Base-by-base conservation (phyloP, 1,139 yeast species). In the Ogataea hybrid region DNA sequence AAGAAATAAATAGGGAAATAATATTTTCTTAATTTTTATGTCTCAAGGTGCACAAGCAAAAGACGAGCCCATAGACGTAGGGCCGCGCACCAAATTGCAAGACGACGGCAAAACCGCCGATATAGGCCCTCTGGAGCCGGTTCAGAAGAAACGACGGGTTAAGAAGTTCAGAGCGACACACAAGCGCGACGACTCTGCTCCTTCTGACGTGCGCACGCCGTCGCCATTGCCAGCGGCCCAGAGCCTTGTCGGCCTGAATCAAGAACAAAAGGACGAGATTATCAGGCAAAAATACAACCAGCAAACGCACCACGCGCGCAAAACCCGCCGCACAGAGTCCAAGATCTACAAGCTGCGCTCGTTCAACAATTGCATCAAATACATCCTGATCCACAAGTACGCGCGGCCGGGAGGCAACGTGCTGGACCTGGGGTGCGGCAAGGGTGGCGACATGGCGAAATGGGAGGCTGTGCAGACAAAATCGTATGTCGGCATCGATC, bases 401-500 rank as follows among this genome's bases (percentile, higher is more conserved):
- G 79, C 82, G 40, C 67, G 65, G 18, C 69, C 69, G 7, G 69
- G 72, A 2, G 77, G 75, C 25, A 70, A 73, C 12, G 87, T 85
- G 1, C 68, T 92, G 29, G 99, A 92, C 58, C 65, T 92, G 42
- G 96, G 97, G 18, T 92, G 98, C 64, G 99, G 99, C 12, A 94
- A 92, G 63, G 99, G 99, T 35, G 99, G 99, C 15, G 99, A 92
- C 65, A 68, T 94, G 56, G 79, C 85, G 56, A 92, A 92, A 63
- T 90, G 96, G 81, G 86, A 81, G 43, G 79, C 79, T 54, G 84
- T 87, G 2, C 70, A 76, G 10, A 77, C 87, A 3, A 75, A 78
- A 23, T 92, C 89, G 44, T 85, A 85, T 53, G 79, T 90, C 40
- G 98, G 98, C 1, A 74, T 92, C 29, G 99, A 92, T 64, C 82